phyloP scores from a whole-genome alignment of 176 grass and related monocot genomes.

The Phyllostachys edulis region DNA sequence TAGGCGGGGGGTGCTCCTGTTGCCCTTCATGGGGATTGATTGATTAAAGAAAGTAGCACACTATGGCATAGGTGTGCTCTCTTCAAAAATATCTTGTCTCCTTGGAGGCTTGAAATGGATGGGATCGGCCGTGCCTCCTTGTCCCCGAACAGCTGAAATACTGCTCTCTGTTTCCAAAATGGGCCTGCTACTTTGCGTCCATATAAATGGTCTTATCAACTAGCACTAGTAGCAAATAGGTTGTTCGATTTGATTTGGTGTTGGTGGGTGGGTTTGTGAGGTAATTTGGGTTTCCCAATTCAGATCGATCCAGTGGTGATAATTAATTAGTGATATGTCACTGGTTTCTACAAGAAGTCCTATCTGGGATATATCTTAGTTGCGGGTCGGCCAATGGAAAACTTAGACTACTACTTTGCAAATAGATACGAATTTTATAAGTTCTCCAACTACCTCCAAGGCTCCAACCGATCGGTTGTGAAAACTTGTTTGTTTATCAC shows the following conservation, averaged over 20 bases:
- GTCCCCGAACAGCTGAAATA: background rate
- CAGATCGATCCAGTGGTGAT: background rate
- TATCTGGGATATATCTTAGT: background rate
- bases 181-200: background rate
- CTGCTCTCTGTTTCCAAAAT: background rate
- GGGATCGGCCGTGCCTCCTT: background rate
- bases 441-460: background rate
- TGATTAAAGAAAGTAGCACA: background rate
- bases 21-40: background rate
- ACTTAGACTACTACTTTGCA: background rate
- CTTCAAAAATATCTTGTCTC: conserved; percentile 49
- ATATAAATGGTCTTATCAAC: background rate
- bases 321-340: background rate
- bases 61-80: conserved; percentile 29
- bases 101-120: background rate
- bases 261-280: background rate
- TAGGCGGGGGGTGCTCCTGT: too few species aligned
- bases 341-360: background rate
- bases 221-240: background rate
- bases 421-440: background rate
- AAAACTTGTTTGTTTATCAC: background rate
- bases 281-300: background rate
- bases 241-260: background rate
- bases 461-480: background rate
- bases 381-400: background rate